A percentile compares a stretch with the other conserved stretches of the same genome.
These are phyloP conservation scores for Cokeromyces recurvatus DNA, from an alignment of 371 early-diverging fungal genomes.

Conservation along the genomic window DNA sequence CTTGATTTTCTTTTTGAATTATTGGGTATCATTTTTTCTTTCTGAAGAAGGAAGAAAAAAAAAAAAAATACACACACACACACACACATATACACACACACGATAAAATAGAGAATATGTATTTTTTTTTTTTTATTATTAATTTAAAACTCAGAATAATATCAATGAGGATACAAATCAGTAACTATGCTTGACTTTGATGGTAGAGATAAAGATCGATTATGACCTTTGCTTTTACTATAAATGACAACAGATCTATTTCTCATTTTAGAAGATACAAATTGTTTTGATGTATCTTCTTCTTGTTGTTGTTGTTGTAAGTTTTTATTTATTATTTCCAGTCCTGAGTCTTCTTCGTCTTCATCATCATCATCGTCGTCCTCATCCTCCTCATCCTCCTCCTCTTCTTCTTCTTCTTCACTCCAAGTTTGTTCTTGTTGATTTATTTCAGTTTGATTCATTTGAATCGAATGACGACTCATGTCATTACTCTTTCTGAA, in stretches of 20 bases:
- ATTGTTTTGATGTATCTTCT: too few relatives aligned
- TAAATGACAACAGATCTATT: not conserved
- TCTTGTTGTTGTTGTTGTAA: too few relatives aligned
- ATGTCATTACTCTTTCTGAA: slow-evolving; percentile 17
- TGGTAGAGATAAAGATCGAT: slow-evolving; percentile 17
- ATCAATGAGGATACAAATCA: too few relatives aligned
- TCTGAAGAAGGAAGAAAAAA: too few relatives aligned
- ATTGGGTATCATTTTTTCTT: slow-evolving; percentile 20
- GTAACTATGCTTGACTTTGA: too few relatives aligned
- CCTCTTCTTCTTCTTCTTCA: slow-evolving; percentile 15
- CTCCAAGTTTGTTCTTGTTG: slow-evolving; percentile 7
- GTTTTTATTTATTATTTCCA: too few relatives aligned
- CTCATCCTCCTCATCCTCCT: slow-evolving; percentile 6
- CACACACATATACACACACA: too few relatives aligned
- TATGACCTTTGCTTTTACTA: slow-evolving; percentile 5
- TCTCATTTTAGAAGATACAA: not conserved
- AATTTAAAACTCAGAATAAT: too few relatives aligned
- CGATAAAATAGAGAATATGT: too few relatives aligned
- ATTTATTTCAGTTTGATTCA: not conserved
- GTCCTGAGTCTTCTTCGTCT: not conserved
- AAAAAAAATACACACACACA: too few relatives aligned
- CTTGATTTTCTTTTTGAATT: slow-evolving; percentile 15
- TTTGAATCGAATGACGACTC: not conserved
- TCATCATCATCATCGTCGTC: slow-evolving; percentile 14
- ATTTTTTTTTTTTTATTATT: too few relatives aligned